phyloP scores from a whole-genome alignment of 208 protist species.

The Wallacemonas rigidus region DNA sequence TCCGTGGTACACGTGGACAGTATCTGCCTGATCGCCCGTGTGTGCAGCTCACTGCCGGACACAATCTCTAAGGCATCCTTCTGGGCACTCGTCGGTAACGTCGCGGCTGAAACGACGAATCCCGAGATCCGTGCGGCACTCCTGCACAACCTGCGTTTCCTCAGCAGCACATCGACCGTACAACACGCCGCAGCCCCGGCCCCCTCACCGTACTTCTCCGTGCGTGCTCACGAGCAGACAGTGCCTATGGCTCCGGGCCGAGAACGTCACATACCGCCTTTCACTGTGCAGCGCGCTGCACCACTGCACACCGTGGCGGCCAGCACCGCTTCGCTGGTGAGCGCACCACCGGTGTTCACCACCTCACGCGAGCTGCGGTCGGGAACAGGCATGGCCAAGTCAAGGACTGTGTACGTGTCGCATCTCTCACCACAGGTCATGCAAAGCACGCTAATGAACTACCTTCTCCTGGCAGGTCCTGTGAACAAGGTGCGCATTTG shows the following conservation, averaged over 20 bases:
- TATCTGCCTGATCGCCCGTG: slow-evolving; percentile 75
- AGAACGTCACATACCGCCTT: too few relatives aligned
- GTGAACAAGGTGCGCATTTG: slow-evolving; percentile 87
- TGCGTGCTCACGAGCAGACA: slow-evolving; percentile 8
- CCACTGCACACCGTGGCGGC: neutral
- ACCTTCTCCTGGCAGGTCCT: slow-evolving; percentile 48
- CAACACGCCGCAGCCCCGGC: neutral
- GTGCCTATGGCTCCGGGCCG: neutral
- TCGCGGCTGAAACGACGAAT: slow-evolving; percentile 29
- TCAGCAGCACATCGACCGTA: slow-evolving; percentile 25
- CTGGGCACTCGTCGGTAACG: slow-evolving; percentile 67
- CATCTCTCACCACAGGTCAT: slow-evolving; percentile 62
- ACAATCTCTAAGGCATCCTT: slow-evolving; percentile 71
- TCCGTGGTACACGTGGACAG: slow-evolving; percentile 61
- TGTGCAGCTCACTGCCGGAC: slow-evolving; percentile 45
- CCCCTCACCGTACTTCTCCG: slow-evolving; percentile 18
- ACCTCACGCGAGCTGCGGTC: slow-evolving; percentile 2
- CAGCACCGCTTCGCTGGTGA: neutral
- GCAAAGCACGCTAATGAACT: slow-evolving; percentile 60
- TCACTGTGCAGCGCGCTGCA: neutral
- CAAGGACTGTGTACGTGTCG: slow-evolving; percentile 79
- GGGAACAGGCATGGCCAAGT: slow-evolving; percentile 38
- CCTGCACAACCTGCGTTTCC: slow-evolving; percentile 57
- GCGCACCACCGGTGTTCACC: neutral
- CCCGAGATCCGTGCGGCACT: slow-evolving; percentile 35